These are phyloP conservation scores for Crucibulum laeve DNA, from an alignment of 768 basidiomycete species.

Conservation along the genomic window DNA sequence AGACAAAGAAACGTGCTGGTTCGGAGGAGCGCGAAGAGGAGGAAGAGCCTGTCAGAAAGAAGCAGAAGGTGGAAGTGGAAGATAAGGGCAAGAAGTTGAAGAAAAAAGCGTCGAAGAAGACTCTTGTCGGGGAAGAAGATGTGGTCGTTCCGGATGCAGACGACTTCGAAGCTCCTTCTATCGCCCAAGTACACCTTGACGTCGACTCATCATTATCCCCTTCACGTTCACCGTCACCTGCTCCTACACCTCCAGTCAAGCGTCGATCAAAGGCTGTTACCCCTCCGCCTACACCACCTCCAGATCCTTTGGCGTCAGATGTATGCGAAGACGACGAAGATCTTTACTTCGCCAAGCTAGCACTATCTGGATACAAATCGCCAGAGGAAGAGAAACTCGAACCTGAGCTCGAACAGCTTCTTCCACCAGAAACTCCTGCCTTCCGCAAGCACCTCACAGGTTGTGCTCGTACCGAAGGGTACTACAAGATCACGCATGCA, in stretches of 20 bases:
- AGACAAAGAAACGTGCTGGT: slow-evolving; percentile 37
- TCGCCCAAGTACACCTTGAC: slow-evolving; percentile 48
- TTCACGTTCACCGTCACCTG: slow-evolving; percentile 49
- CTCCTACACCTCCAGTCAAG: slow-evolving; percentile 24
- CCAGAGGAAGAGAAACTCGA: slow-evolving; percentile 10
- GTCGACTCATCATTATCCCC: slow-evolving; percentile 42
- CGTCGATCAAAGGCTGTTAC: slow-evolving; percentile 27
- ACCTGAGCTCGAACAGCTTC: slow-evolving; percentile 8
- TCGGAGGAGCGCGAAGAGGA: slow-evolving; percentile 36
- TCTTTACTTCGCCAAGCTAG: slow-evolving; percentile 70
- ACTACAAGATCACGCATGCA: slow-evolving; percentile 89
- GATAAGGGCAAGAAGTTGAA: slow-evolving; percentile 33
- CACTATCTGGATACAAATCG: slow-evolving; percentile 37
- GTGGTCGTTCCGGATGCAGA: slow-evolving; percentile 47
- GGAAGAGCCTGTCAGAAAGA: slow-evolving; percentile 43
- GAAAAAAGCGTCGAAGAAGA: slow-evolving; percentile 35
- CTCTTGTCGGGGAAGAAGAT: slow-evolving; percentile 31
- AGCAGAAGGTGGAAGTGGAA: slow-evolving; percentile 22
- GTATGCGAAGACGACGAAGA: slow-evolving; percentile 88
- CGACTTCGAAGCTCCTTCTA: slow-evolving; percentile 43
- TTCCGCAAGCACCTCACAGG: slow-evolving; percentile 79
- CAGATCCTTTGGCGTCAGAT: slow-evolving; percentile 50
- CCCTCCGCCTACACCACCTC: slow-evolving; percentile 41
- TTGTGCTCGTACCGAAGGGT: slow-evolving; percentile 90
- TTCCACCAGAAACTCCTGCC: slow-evolving; percentile 35